Evolutionary conservation across 2,329 filamentous ascomycete genomes (phyloP).

Genomic region (Alternaria burnsii): DNA sequence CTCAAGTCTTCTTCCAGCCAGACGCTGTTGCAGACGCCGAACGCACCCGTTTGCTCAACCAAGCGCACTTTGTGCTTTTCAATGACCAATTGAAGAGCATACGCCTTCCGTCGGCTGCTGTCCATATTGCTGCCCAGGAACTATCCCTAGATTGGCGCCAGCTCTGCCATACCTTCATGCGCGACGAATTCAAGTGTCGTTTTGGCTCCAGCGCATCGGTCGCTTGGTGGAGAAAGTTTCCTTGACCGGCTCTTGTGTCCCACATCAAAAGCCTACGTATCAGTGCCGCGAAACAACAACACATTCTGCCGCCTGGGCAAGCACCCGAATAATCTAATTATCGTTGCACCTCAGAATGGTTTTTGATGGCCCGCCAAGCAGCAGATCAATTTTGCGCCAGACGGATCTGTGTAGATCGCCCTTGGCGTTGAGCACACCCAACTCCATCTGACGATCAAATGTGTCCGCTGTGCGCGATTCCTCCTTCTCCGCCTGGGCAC

Average conservation of each 20-base stretch:
- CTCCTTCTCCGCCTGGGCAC: slow-evolving; percentile 20
- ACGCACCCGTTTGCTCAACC: slow-evolving; percentile 11
- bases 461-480: slow-evolving; percentile 12
- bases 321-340: slow-evolving; percentile 7
- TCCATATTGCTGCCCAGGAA: slow-evolving; percentile 20
- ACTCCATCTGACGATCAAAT: slow-evolving; percentile 12
- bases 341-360: slow-evolving; percentile 5
- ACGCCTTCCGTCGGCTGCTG: slow-evolving; percentile 20
- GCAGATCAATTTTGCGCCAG: slow-evolving; percentile 23
- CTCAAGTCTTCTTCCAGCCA: slow-evolving; percentile 23
- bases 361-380: slow-evolving; percentile 13
- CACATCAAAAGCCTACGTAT: not conserved
- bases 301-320: slow-evolving; percentile 19
- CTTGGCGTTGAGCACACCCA: slow-evolving; percentile 24
- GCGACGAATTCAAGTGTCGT: slow-evolving; percentile 24
- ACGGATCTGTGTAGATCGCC: slow-evolving; percentile 21
- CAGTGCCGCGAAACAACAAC: slow-evolving; percentile 6
- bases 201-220: slow-evolving; percentile 14
- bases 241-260: slow-evolving; percentile 2
- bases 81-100: slow-evolving; percentile 25
- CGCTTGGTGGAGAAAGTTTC: slow-evolving; percentile 20
- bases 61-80: slow-evolving; percentile 28
- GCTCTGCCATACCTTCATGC: slow-evolving; percentile 24
- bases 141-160: slow-evolving; percentile 28
- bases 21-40: slow-evolving; percentile 15